phyloP scores from a whole-genome alignment of 129 eudicot species.

The Scalesia atractyloides region DNA sequence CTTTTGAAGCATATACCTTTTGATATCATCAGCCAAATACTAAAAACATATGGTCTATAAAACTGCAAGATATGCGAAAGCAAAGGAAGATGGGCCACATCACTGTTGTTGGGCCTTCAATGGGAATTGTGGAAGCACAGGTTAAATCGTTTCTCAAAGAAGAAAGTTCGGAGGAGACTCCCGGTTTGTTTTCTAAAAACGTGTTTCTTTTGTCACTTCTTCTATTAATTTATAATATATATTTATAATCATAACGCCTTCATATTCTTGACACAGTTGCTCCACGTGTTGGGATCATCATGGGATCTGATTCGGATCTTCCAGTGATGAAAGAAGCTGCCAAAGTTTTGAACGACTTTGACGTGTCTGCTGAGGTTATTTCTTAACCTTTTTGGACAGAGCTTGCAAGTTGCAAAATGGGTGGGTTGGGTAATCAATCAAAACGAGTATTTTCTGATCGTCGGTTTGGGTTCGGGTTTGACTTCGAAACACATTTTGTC shows the following conservation, averaged over 20 bases:
- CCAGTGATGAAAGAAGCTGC: constrained; percentile 99
- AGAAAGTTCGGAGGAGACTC: constrained; percentile 45
- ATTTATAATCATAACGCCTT: constrained; percentile 12
- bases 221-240: background rate
- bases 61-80: constrained; percentile 75
- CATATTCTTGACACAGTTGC: constrained; percentile 38
- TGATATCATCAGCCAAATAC: constrained; percentile 9
- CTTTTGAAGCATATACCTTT: background rate
- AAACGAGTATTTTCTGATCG: background rate
- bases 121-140: constrained; percentile 72
- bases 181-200: constrained; percentile 40
- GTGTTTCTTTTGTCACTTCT: background rate
- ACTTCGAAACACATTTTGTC: background rate
- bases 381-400: background rate
- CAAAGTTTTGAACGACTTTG: constrained; percentile 62
- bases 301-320: constrained; percentile 99
- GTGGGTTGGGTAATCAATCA: background rate
- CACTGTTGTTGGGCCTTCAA: constrained; percentile 78
- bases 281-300: constrained; percentile 88
- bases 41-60: constrained; percentile 15
- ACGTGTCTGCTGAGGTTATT: constrained; percentile 71
- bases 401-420: constrained; percentile 6
- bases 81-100: constrained; percentile 99
- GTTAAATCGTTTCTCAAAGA: constrained; percentile 60
- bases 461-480: background rate